Percentiles rank a stretch among this genome's conserved stretches.
Conservation (phyloP, 148 eudicot species). For the Vaccinium vitisidaea region DNA sequence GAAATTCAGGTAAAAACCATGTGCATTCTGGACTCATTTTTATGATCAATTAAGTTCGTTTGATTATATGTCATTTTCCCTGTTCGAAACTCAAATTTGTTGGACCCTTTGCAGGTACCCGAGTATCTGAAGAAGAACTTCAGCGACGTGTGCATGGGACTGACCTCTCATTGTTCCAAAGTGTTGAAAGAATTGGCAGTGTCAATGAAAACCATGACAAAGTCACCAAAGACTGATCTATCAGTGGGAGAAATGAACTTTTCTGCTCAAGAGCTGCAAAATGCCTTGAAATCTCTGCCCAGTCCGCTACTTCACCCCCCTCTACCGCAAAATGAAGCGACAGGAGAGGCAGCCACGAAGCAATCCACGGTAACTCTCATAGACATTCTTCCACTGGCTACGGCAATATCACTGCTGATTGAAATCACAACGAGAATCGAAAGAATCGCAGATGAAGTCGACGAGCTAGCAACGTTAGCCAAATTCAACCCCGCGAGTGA, state of each 20-base stretch:
- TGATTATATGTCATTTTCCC: background rate
- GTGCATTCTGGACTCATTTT: no score
- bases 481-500: constrained; percentile 41
- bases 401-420: constrained; percentile 57
- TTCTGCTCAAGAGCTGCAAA: constrained; percentile 65
- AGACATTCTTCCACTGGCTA: constrained; percentile 66
- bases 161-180: constrained; percentile 52
- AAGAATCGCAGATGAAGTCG: constrained; percentile 48
- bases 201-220: constrained; percentile 50
- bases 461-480: constrained; percentile 56
- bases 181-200: constrained; percentile 61
- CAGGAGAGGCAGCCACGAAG: constrained; percentile 17
- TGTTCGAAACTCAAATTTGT: background rate
- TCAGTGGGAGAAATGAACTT: constrained; percentile 49
- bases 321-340: background rate
- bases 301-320: constrained; percentile 18
- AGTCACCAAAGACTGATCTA: constrained; percentile 45
- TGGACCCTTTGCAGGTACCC: constrained; percentile 45
- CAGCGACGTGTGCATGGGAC: constrained; percentile 38
- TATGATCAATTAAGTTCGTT: background rate
- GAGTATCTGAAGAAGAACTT: constrained; percentile 53
- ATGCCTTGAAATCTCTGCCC: constrained; percentile 48
- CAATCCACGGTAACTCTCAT: constrained; percentile 30
- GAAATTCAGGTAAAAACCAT: constrained; percentile 45
- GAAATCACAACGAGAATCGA: constrained; percentile 68